Percentiles rank a stretch among this genome's conserved stretches.
These are phyloP conservation scores for Yamadazyma sp. DNA, from an alignment of 1,139 yeast genomes.

Conservation along the genomic window DNA sequence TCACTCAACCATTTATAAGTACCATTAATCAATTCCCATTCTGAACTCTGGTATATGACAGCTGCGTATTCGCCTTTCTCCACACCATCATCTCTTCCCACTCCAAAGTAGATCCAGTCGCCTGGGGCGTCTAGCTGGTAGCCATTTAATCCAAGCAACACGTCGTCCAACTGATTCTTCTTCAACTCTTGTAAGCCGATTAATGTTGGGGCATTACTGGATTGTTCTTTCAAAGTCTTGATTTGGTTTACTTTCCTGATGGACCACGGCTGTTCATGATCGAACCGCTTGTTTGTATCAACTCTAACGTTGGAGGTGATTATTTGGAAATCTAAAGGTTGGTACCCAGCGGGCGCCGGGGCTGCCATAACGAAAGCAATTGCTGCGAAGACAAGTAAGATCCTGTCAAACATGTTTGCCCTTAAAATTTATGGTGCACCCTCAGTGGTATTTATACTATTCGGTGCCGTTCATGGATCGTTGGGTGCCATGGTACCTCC, in stretches of 20 bases:
- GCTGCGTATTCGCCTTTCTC: conserved; percentile 48
- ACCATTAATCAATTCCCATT: conserved; percentile 31
- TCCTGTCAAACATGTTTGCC: conserved; percentile 3
- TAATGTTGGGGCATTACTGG: conserved; percentile 21
- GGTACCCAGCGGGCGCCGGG: conserved; percentile 1
- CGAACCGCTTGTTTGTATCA: conserved; percentile 17
- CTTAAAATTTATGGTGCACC: not conserved
- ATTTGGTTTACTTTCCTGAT: conserved; percentile 22
- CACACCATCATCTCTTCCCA: conserved; percentile 49
- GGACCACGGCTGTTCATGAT: conserved; percentile 26
- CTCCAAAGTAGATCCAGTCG: conserved; percentile 42
- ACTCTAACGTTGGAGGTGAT: conserved; percentile 28
- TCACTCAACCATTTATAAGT: conserved; percentile 46
- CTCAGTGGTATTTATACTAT: not conserved
- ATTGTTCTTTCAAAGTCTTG: conserved; percentile 13
- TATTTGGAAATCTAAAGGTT: conserved; percentile 13
- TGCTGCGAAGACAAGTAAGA: conserved; percentile 3
- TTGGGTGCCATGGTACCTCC: no score
- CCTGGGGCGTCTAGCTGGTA: conserved; percentile 10
- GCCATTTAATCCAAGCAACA: conserved; percentile 21
- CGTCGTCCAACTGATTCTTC: conserved; percentile 27
- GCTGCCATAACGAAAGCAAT: conserved; percentile 8
- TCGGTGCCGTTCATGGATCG: not conserved
- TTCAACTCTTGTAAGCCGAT: conserved; percentile 33
- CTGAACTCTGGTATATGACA: conserved; percentile 32